Base-by-base conservation (phyloP, 2,329 filamentous ascomycete species). In the Epichloe bromicola region DNA sequence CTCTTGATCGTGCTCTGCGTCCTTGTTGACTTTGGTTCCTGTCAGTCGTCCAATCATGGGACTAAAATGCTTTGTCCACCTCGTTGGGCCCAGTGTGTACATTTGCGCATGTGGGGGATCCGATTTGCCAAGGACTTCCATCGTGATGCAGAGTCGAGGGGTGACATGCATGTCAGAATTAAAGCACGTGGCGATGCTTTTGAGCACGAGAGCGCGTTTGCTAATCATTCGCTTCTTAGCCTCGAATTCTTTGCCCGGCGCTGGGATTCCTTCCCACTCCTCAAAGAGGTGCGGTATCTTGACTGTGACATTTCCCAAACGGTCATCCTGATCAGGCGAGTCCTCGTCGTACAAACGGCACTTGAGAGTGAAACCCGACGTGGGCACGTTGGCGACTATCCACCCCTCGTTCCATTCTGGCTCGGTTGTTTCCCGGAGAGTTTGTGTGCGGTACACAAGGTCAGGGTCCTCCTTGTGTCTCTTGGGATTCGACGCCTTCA, bases 271-370 rank as follows among this genome's bases (percentile, higher is more conserved):
- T 8, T 70, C 59, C 87, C 87, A 94, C 39, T 74, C 65, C 41
- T 85, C 79, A 46, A 71, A 72, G 6, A 95, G 63, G 2, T 68
- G 63, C 11, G 74, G 68, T 0, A 86, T 79, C 17, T 77, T 68
- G 50, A 95, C 71, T 45, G 88, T 88, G 3, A 88, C 87, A 61
- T 93, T 94, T 11, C 91, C 91, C 19, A 97, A 75, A 26, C 88
- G 78, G 67, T 97, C 91, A 62, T 97, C 86, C 57, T 85, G 80
- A 63, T 96, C 87, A 1, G 83, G 80, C 36, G 83, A 81, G 67
- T 97, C 91, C 65, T 97, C 91, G 61, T 97, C 91, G 67, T 90
- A 94, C 17, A 97, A 69, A 49, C 87, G 79, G 54, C 87, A 88
- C 64, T 95, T 95, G 58, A 97, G 75, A 51, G 75, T 78, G 69